Evolutionary conservation across 768 basidiomycete genomes (phyloP), one percentile per base, ranked within the genome.

Genomic region (Lactarius indigo): DNA sequence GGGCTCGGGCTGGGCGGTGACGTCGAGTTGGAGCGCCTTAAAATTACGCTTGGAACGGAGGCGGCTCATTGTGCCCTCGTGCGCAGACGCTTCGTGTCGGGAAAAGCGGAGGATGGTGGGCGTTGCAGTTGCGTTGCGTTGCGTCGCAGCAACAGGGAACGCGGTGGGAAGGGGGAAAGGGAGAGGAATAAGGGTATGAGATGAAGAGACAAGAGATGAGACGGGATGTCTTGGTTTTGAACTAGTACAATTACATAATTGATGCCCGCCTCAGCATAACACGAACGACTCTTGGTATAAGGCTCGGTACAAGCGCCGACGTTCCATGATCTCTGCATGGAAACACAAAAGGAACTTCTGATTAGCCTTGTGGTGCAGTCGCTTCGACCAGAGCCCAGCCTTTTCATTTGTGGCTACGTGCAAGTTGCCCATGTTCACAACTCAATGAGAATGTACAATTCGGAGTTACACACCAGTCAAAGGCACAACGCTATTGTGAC

Each of bases 21-120:
- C 86, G 71, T 85, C 82, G 74, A 95, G 87, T 79, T 89, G 86
- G 10, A 95, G 84, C 44, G 84, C 87, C 78, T 93, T 94, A 84
- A 93, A 94, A 76, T 95, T 95, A 69, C 93, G 87, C 77, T 95
- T 95, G 83, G 93, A 92, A 78, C 92, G 89, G 68, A 92, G 85
- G 62, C 84, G 84, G 44, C 80, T 76, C 81, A 83, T 83, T 23
- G 66, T 44, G 35, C 8, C 8, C 15, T 44, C n/a, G 28, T 59
- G 56, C 55, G 50, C 39, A 18, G 33, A 57, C 26, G 28, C 17
- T 44, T 28, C 26, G 31, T 20, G 47, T 37, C 20, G 4, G 8
- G n/a, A 35, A 55, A 39, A 26, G 33, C 26, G 50, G 47, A 56
- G 0, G 35, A 33, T 5, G 28, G 59, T 20, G 42, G 28, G 26